Percentiles rank a stretch among this genome's conserved stretches.
Evolutionary conservation across 2,329 filamentous ascomycete genomes (phyloP).

Genomic region (Scedosporium aurantiacum): DNA sequence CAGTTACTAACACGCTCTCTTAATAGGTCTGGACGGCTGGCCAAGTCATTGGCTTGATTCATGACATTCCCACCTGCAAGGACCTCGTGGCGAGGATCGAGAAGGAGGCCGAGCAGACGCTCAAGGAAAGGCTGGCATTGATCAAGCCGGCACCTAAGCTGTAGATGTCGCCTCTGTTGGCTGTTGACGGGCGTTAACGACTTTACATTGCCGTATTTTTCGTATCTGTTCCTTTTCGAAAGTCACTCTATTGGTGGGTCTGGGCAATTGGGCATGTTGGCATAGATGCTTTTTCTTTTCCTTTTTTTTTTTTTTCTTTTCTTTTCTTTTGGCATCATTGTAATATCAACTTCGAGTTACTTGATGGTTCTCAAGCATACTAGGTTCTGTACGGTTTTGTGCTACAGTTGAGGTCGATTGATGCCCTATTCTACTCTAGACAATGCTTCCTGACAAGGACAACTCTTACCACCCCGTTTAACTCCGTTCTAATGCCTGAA

Average conservation of each 20-base stretch:
- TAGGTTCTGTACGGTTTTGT: not conserved
- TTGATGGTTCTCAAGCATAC: not conserved
- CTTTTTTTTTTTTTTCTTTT: too few relatives aligned
- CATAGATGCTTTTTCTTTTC: not conserved
- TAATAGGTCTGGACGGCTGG: conserved; percentile 87
- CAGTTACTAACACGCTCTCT: conserved; percentile 10
- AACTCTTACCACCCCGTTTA: not conserved
- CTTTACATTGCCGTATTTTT: not conserved
- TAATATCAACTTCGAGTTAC: not conserved
- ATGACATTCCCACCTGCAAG: conserved; percentile 70
- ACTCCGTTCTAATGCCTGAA: not conserved
- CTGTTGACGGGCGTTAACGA: not conserved
- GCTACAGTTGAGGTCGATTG: too few relatives aligned
- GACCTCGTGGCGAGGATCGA: conserved; percentile 62
- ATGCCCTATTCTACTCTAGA: too few relatives aligned
- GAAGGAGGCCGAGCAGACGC: conserved; percentile 58
- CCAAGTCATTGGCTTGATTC: conserved; percentile 82
- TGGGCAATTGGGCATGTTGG: not conserved
- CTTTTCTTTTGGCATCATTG: too few relatives aligned
- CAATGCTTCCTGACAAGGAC: too few relatives aligned
- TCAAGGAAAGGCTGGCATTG: conserved; percentile 48
- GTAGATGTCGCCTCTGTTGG: conserved; percentile 17
- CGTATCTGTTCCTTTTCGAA: not conserved
- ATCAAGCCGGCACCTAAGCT: conserved; percentile 48
- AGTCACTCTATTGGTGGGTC: not conserved